Base-by-base conservation (phyloP, 2,329 filamentous ascomycete species). In the Aspergillus ruber region DNA sequence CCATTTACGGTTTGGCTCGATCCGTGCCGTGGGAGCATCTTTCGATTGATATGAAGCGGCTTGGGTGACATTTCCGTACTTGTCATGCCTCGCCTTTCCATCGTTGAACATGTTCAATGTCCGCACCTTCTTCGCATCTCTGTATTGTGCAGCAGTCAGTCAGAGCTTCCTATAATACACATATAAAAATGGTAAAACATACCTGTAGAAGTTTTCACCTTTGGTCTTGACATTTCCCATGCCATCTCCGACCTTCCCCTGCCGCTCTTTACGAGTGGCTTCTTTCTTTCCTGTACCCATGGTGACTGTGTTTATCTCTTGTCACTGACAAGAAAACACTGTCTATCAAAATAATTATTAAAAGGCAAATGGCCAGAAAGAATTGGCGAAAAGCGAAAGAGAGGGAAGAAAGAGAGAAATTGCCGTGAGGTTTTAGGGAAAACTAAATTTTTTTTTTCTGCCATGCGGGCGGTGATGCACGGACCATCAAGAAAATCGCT, bases 151-250 rank as follows among this genome's bases (percentile, higher is more conserved):
- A 58, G 55, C 46, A 21, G 8, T 20, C 36, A 35, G 33, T 17
- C 33, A 4, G 4, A 35, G 13, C 4, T 27, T 12, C 3, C 13
- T 12, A 35, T 2, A 39, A 23, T 12, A 4, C 4, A 20, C 10
- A 39, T 15, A 10, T 20, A 3, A 39, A 12, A 3, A 18, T 10
- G 10, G 43, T n/a, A n/a, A 38, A 25, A 43, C 77, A 56, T 74
- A 85, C 79, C 88, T 83, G 76, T 97, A 97, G 75, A 97, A 98
- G 77, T 97, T 97, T 78, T 97, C 91, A 73, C 93, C 93, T 75
- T 98, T 98, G 60, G 83, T 78, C 63, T 85, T 88, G 64, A 97
- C 88, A 74, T 97, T 97, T 62, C 74, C 83, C 82, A 95, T 89
- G 68, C 89, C 89, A 82, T 93, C 86, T 57, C 81, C 81, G 43